Evolutionary conservation across 495 filamentous ascomycete genomes (phyloP).

Genomic region (Penicillium paxilli): DNA sequence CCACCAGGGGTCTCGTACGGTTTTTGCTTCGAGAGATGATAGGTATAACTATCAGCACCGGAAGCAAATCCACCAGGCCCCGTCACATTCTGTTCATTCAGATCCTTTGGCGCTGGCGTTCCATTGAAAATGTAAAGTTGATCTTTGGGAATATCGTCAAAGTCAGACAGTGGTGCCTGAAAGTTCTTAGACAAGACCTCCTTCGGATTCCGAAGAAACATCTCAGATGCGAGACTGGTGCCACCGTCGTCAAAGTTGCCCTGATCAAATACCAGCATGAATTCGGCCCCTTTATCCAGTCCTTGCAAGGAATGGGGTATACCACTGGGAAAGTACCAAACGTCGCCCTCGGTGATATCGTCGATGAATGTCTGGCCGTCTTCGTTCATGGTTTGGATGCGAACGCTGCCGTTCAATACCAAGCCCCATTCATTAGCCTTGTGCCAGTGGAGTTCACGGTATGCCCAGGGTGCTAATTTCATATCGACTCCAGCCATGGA

Average conservation of each 20-base stretch:
- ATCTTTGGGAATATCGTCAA: conserved; percentile 4
- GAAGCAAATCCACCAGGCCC: conserved; percentile 1
- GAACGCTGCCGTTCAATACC: conserved; percentile 5
- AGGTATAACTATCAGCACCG: conserved; percentile 6
- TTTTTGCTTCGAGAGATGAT: conserved; percentile 6
- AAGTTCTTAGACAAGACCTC: conserved; percentile 8
- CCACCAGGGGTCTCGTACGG: conserved; percentile 6
- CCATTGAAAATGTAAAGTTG: conserved; percentile 9
- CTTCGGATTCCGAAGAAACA: conserved; percentile 8
- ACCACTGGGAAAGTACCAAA: conserved; percentile 5
- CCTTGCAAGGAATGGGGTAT: conserved; percentile 7
- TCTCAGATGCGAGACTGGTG: conserved; percentile 2
- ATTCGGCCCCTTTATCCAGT: conserved; percentile 1
- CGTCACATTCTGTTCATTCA: conserved; percentile 1
- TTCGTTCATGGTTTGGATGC: conserved; percentile 5
- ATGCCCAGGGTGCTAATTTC: conserved; percentile 6
- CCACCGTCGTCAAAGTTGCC: conserved; percentile 3
- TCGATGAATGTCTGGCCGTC: conserved; percentile 7
- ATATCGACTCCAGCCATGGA: conserved; percentile 6
- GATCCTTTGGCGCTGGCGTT: conserved; percentile 1
- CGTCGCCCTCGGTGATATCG: conserved; percentile 4
- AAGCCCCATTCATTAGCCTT: conserved; percentile 7
- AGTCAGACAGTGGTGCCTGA: conserved; percentile 1
- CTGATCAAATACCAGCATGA: conserved; percentile 7
- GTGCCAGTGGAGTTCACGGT: conserved; percentile 8